phyloP scores from a whole-genome alignment of 2,329 filamentous ascomycete genomes.

The Microdochium trichocladiopsis region DNA sequence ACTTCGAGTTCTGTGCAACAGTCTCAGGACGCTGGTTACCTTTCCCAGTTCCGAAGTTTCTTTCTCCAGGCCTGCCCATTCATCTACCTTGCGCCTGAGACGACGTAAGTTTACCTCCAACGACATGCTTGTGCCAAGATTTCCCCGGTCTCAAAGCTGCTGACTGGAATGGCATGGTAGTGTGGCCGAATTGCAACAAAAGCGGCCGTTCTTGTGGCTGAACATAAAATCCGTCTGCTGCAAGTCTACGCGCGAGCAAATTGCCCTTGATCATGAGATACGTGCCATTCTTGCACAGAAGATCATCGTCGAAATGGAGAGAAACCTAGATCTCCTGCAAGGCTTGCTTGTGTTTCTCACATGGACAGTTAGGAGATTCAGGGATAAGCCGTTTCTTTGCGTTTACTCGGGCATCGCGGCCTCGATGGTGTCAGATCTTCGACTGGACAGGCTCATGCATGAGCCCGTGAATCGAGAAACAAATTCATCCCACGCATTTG shows the following conservation, averaged over 20 bases:
- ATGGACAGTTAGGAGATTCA: conserved; percentile 30
- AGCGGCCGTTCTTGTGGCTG: conserved; percentile 38
- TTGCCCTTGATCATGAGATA: conserved; percentile 22
- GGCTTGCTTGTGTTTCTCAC: conserved; percentile 37
- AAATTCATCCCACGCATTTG: background rate
- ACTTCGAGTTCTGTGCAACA: background rate
- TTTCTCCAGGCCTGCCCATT: conserved; percentile 18
- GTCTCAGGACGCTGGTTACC: conserved; percentile 14
- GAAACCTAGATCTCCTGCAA: conserved; percentile 42
- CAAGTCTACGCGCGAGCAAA: background rate
- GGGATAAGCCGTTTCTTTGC: conserved; percentile 35
- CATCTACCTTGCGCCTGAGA: conserved; percentile 14
- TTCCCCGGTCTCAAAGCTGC: conserved; percentile 1
- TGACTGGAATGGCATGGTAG: conserved; percentile 10
- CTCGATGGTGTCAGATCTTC: conserved; percentile 37
- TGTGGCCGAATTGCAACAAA: conserved; percentile 11
- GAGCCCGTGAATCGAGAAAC: background rate
- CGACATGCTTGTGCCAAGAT: background rate
- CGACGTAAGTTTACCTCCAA: conserved; percentile 8
- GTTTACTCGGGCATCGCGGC: conserved; percentile 33
- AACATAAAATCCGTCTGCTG: conserved; percentile 38
- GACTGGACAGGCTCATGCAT: conserved; percentile 25
- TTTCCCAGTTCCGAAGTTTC: conserved; percentile 14
- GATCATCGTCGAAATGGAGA: conserved; percentile 39
- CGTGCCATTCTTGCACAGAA: conserved; percentile 36